Evolutionary conservation across 2,329 filamentous ascomycete genomes (phyloP).

Genomic region (Stagonosporopsis cucurbitacearum): DNA sequence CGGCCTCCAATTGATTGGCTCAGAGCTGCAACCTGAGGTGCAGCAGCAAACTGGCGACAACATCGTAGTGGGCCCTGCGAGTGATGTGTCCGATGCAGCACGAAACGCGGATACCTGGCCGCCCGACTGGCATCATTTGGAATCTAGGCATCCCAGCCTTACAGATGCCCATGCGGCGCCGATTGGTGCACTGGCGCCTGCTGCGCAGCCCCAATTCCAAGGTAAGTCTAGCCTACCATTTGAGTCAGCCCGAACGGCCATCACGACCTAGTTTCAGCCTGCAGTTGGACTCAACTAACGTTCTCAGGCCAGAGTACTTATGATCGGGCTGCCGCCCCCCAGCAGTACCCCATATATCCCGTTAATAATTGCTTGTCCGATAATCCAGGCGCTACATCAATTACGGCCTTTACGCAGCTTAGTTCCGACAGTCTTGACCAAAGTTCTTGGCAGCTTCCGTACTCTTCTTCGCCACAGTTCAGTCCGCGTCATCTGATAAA

Average conservation of each 20-base stretch:
- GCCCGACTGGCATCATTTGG: conserved; percentile 32
- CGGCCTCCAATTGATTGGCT: conserved; percentile 40
- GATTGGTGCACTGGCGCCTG: conserved; percentile 15
- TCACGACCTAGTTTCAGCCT: conserved; percentile 37
- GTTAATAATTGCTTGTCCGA: conserved; percentile 37
- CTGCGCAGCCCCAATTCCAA: conserved; percentile 26
- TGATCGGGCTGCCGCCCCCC: conserved; percentile 36
- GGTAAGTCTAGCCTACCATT: conserved; percentile 28
- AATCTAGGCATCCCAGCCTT: conserved; percentile 32
- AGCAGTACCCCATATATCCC: conserved; percentile 29
- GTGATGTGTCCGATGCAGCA: conserved; percentile 37
- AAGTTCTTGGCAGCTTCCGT: conserved; percentile 37
- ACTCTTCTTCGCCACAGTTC: conserved; percentile 39
- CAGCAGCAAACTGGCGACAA: conserved; percentile 32
- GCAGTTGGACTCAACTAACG: conserved; percentile 24
- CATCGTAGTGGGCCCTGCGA: conserved; percentile 23
- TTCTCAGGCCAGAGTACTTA: conserved; percentile 40
- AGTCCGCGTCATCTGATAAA: conserved; percentile 46
- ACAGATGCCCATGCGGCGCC: conserved; percentile 20
- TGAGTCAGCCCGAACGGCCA: conserved; percentile 34
- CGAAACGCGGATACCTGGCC: conserved; percentile 40
- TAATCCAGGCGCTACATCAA: conserved; percentile 36
- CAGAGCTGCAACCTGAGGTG: conserved; percentile 33
- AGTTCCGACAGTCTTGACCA: conserved; percentile 31
- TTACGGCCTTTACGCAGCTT: conserved; percentile 42